Conservation (phyloP, 2,329 filamentous ascomycete genomes). For the Aspergillus tamarii region DNA sequence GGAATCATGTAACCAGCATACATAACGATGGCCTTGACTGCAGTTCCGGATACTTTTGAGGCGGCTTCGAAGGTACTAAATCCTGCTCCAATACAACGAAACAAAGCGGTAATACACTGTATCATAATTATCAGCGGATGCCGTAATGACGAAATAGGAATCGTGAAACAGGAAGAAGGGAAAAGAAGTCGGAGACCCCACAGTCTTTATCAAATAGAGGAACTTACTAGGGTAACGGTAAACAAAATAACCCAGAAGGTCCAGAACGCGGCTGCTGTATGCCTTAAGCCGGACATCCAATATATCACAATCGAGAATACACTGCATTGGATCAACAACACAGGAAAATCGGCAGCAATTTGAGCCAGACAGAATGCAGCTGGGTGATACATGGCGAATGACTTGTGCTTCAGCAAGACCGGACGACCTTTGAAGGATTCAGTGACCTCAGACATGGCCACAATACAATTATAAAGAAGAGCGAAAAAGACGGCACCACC, state of each 20-base stretch:
- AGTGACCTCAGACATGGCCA: conserved; percentile 69
- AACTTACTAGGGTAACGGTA: conserved; percentile 48
- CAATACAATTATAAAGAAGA: conserved; percentile 63
- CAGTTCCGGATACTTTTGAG: conserved; percentile 54
- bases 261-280: conserved; percentile 60
- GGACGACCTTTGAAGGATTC: conserved; percentile 64
- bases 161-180: too few relatives aligned
- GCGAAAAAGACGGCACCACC: conserved; percentile 67
- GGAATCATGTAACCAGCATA: conserved; percentile 50
- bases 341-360: conserved; percentile 55
- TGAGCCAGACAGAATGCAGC: conserved; percentile 49
- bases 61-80: conserved; percentile 63
- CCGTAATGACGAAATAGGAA: too few relatives aligned
- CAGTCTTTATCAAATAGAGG: too few relatives aligned
- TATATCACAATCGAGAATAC: conserved; percentile 63
- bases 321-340: conserved; percentile 63
- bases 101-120: conserved; percentile 61
- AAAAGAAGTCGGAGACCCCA: too few relatives aligned
- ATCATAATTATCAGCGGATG: background rate
- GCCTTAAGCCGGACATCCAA: conserved; percentile 64
- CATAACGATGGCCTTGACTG: conserved; percentile 42
- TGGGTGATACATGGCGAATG: conserved; percentile 63
- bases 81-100: conserved; percentile 59
- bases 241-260: conserved; percentile 63
- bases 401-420: conserved; percentile 62